These are phyloP conservation scores for Petunia axillaris DNA, from an alignment of 257 asterid species.

Conservation along the genomic window DNA sequence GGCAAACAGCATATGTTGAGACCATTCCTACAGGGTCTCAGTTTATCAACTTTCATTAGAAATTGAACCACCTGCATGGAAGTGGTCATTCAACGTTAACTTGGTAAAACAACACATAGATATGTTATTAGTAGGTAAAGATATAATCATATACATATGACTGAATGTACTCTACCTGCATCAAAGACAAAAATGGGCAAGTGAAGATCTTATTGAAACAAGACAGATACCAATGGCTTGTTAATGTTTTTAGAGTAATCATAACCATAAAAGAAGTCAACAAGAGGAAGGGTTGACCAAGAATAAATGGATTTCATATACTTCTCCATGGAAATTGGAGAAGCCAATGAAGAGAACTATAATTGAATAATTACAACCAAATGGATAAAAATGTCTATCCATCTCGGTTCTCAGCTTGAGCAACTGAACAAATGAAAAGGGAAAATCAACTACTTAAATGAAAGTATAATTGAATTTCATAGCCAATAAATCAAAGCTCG, in stretches of 20 bases:
- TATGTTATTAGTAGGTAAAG: not conserved
- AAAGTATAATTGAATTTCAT: constrained; percentile 30
- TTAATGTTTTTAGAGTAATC: constrained; percentile 5
- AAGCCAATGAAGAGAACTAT: constrained; percentile 17
- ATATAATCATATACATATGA: not conserved
- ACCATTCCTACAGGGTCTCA: not conserved
- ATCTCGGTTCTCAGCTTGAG: constrained; percentile 23
- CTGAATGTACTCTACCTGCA: not conserved
- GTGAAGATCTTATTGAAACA: constrained; percentile 4
- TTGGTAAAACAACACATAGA: not conserved
- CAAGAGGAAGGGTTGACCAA: constrained; percentile 17
- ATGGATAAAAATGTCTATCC: constrained; percentile 21
- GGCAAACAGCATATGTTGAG: not conserved
- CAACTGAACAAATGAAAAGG: constrained; percentile 29
- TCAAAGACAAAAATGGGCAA: not conserved
- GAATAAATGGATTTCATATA: constrained; percentile 9
- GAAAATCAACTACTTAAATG: constrained; percentile 31
- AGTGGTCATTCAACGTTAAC: constrained; percentile 17
- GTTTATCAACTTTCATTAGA: constrained; percentile 20
- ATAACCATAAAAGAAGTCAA: not conserved
- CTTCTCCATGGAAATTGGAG: constrained; percentile 21
- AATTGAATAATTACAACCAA: constrained; percentile 37
- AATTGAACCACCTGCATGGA: constrained; percentile 9
- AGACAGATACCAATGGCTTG: constrained; percentile 16
- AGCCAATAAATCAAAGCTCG: constrained; percentile 38